phyloP scores from a whole-genome alignment of 2,329 filamentous ascomycete species.

The Stagonosporopsis tanaceti region DNA sequence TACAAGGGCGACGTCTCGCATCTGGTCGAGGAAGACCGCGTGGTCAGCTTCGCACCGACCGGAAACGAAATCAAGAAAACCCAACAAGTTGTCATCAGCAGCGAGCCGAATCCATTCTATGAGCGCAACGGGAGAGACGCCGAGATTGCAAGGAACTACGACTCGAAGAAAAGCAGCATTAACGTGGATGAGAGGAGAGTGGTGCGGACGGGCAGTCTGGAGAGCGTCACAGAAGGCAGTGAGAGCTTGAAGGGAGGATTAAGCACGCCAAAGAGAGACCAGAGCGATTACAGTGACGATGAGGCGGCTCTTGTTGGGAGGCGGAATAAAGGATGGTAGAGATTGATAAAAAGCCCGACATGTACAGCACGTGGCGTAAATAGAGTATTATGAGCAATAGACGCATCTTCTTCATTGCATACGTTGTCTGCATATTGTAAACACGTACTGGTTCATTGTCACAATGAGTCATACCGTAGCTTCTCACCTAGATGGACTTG shows the following conservation, averaged over 20 bases:
- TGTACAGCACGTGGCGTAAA: not conserved
- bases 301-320: conserved; percentile 32
- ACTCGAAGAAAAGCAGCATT: conserved; percentile 16
- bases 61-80: conserved; percentile 45
- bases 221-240: conserved; percentile 33
- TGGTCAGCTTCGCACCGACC: conserved; percentile 31
- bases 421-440: too few species aligned
- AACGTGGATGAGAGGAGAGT: conserved; percentile 22
- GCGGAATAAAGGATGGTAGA: conserved; percentile 14
- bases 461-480: not conserved
- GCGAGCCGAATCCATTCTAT: conserved; percentile 35
- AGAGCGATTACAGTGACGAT: conserved; percentile 33
- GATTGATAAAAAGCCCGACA: not conserved
- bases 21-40: conserved; percentile 15
- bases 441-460: not conserved
- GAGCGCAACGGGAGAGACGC: conserved; percentile 18
- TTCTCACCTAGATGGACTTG: not conserved
- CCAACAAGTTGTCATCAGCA: conserved; percentile 35
- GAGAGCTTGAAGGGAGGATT: conserved; percentile 33
- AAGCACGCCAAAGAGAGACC: conserved; percentile 25
- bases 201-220: conserved; percentile 29
- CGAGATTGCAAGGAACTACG: conserved; percentile 19
- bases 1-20: conserved; percentile 26
- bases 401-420: not conserved
- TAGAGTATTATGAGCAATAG: not conserved